Base-by-base conservation (phyloP, 225 moss, liverwort and hornwort genomes). In the Bryum argenteum region DNA sequence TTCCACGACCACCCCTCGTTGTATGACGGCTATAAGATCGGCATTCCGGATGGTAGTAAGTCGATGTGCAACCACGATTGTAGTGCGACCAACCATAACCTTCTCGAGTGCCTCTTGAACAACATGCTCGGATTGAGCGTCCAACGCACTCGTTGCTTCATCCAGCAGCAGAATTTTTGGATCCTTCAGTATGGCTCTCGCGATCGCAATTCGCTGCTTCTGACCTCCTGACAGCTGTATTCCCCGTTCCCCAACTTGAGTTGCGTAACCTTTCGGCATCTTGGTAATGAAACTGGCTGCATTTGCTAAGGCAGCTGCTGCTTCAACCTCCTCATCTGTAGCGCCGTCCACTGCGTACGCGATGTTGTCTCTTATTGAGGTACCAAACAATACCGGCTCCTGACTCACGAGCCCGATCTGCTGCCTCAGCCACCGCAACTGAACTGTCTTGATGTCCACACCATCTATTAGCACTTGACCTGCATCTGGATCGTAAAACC, bases 131-230 rank as follows among this genome's bases (percentile, higher is more conserved):
- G 97, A 98, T 71, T 92, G 78, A 16, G 92, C 86, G 63, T 97
- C 97, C 86, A 97, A 84, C 9, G 97, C 97, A 86, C 97, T 97
- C 15, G 97, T 97, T 26, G 97, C 97, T 80, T 98, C 97, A 74
- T 98, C 97, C 79, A 98, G 64, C 61, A 98, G 59, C 14, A 98
- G 70, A 64, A 98, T 91, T 19, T 61, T 86, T 2, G 97, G 97
- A 71, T 98, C 72, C 73, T 94, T 98, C 74, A 94, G 39, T 22
- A 97, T 97, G 33, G 97, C 97, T 61, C 97, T 88, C 15, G 97
- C 97, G 51, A 97, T 94, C 45, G 97, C 97, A 19, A 97, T 94
- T 2, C 97, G 85, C 62, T 97, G 97, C 76, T 97, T 97, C 74
- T 97, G 97, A 58, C 97, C 97, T 64, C 97, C 97, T 33, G 97